These are phyloP conservation scores for Silene coronaria DNA, from an alignment of 179 eudicot species.

Conservation along the genomic window DNA sequence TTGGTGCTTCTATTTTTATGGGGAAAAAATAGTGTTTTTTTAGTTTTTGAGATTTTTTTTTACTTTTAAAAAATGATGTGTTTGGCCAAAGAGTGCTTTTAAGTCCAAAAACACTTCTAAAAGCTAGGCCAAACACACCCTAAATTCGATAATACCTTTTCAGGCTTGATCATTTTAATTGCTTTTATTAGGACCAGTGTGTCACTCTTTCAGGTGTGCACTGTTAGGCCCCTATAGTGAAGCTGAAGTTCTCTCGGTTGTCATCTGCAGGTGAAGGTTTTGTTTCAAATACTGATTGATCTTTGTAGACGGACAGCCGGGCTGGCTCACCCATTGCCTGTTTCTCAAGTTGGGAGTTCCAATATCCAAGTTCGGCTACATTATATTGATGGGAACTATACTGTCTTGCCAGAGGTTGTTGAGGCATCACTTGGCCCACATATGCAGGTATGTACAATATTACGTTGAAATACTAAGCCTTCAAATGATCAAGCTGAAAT, in stretches of 20 bases:
- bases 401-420: conserved; percentile 92
- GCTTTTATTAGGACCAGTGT: not conserved
- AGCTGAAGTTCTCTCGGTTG: conserved; percentile 10
- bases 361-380: conserved; percentile 89
- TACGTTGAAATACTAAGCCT: not conserved
- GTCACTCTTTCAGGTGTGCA: not conserved
- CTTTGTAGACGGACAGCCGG: conserved; percentile 79
- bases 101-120: no score
- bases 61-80: no score
- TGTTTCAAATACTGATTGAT: conserved; percentile 88
- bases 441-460: conserved; percentile 64
- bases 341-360: conserved; percentile 85
- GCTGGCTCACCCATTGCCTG: conserved; percentile 80
- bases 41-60: no score
- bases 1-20: no score
- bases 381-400: conserved; percentile 86
- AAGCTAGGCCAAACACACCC: no score
- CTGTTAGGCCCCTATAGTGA: not conserved
- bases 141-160: no score
- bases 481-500: not conserved
- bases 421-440: conserved; percentile 99
- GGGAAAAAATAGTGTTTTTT: no score
- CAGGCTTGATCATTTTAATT: not conserved
- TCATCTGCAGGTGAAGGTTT: conserved; percentile 71
- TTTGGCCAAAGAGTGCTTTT: no score